Evolutionary conservation across 495 filamentous ascomycete species (phyloP).

Genomic region (Pseudomonodictys pantanalensis): DNA sequence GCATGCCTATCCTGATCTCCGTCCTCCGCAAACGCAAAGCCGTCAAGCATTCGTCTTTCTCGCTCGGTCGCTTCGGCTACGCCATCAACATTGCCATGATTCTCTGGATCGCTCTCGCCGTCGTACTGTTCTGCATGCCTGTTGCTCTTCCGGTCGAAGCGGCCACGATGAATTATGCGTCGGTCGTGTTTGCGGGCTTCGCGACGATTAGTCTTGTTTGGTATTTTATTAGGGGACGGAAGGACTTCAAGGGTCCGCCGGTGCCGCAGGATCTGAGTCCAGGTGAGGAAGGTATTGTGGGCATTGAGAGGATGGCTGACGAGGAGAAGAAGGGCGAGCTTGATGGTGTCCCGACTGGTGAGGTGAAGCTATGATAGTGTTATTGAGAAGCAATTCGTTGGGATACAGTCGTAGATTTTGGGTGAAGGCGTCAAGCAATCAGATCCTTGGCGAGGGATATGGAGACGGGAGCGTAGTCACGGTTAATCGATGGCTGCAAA

Average conservation of each 20-base stretch:
- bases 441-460: background rate
- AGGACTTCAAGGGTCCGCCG: constrained; percentile 38
- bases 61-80: constrained; percentile 52
- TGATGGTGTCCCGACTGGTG: constrained; percentile 21
- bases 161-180: constrained; percentile 39
- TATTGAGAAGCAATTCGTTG: no score
- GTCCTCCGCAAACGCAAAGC: constrained; percentile 50
- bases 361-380: background rate
- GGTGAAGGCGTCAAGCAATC: no score
- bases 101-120: constrained; percentile 51
- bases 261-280: constrained; percentile 35
- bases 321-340: constrained; percentile 13
- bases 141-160: constrained; percentile 50
- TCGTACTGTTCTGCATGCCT: constrained; percentile 57
- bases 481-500: no score
- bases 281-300: constrained; percentile 21
- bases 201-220: constrained; percentile 37
- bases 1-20: constrained; percentile 60
- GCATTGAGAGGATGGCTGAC: constrained; percentile 9
- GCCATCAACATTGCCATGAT: constrained; percentile 52
- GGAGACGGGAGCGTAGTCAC: no score
- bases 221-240: constrained; percentile 41
- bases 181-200: constrained; percentile 40
- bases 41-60: constrained; percentile 49
- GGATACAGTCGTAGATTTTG: no score